These are phyloP conservation scores for Metschnikowia sp. DNA, from an alignment of 805 yeast species.

Conservation along the genomic window DNA sequence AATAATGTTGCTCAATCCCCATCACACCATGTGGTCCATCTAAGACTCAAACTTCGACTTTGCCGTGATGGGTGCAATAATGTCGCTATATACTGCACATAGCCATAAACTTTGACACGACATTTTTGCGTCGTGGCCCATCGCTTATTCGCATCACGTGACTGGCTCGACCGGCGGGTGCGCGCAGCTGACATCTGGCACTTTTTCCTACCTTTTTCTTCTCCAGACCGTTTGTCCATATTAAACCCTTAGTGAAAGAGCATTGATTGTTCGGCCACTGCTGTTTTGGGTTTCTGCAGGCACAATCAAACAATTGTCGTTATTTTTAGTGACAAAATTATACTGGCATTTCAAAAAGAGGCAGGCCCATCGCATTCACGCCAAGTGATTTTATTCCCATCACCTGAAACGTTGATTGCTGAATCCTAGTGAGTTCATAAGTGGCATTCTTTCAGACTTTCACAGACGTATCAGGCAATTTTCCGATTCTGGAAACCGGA, in stretches of 20 bases:
- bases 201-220: slow-evolving; percentile 6
- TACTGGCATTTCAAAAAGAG: too few relatives aligned
- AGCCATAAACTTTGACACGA: not conserved
- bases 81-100: not conserved
- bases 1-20: too few relatives aligned
- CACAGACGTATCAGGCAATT: not conserved
- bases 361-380: too few relatives aligned
- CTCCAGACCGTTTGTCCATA: not conserved
- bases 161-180: not conserved
- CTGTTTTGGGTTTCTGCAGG: not conserved
- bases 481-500: slow-evolving; percentile 7
- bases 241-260: not conserved
- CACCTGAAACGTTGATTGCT: too few relatives aligned
- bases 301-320: not conserved
- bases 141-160: slow-evolving; percentile 1
- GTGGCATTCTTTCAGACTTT: not conserved
- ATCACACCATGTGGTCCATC: too few relatives aligned
- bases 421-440: too few relatives aligned
- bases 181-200: slow-evolving; percentile 1
- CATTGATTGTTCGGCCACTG: slow-evolving; percentile 7
- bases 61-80: not conserved
- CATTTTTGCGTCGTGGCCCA: too few relatives aligned
- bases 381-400: too few relatives aligned
- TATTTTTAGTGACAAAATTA: not conserved
- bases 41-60: not conserved